These are phyloP conservation scores for Magnusiomyces tetraspermus DNA, from an alignment of 1,139 yeast species.

Conservation along the genomic window DNA sequence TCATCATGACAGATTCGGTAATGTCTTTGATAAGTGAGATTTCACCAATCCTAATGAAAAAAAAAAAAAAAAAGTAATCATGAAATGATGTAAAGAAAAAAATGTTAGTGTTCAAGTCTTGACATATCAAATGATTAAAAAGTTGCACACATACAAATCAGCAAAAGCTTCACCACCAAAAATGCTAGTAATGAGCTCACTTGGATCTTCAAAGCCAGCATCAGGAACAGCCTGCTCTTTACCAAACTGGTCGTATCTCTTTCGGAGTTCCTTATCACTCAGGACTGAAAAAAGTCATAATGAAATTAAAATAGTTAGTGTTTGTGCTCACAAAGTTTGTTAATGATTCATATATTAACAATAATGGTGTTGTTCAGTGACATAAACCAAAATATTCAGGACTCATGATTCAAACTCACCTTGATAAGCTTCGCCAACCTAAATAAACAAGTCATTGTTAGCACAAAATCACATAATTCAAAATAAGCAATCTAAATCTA, in stretches of 20 bases:
- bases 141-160: slow-evolving; percentile 37
- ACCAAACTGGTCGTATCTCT: slow-evolving; percentile 76
- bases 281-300: slow-evolving; percentile 38
- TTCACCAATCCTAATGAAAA: slow-evolving; percentile 55
- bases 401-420: not conserved
- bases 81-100: slow-evolving; percentile 2
- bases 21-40: slow-evolving; percentile 75
- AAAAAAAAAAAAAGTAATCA: slow-evolving; percentile 5
- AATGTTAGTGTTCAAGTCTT: not conserved
- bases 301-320: not conserved
- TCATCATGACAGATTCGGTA: slow-evolving; percentile 59
- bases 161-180: slow-evolving; percentile 92
- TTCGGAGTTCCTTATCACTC: slow-evolving; percentile 62
- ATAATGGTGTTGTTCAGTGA: no score
- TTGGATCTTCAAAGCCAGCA: slow-evolving; percentile 83
- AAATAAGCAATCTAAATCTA: no score
- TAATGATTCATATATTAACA: no score
- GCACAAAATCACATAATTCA: not conserved
- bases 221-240: slow-evolving; percentile 74
- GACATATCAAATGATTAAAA: not conserved
- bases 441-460: not conserved
- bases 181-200: slow-evolving; percentile 74
- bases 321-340: no score
- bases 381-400: no score
- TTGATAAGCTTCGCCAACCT: slow-evolving; percentile 33